Percentiles rank a stretch among this genome's conserved stretches.
phyloP scores from a whole-genome alignment of 2,329 filamentous ascomycete genomes.

The Coleophoma eucalyptorum region DNA sequence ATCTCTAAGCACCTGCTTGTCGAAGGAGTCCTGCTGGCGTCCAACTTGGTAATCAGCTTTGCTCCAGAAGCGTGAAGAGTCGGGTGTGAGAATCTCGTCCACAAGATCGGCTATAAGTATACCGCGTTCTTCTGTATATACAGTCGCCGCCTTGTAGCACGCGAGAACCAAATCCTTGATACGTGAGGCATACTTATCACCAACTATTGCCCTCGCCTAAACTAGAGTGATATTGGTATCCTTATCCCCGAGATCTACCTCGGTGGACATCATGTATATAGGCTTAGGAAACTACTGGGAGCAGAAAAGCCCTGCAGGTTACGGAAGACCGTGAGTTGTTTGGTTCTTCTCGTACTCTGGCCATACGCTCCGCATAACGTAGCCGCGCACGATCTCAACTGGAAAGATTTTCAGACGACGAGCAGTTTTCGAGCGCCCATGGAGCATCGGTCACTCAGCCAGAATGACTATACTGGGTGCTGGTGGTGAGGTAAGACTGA shows the following conservation, averaged over 20 bases:
- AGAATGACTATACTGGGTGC: constrained; percentile 25
- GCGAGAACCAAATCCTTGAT: constrained; percentile 56
- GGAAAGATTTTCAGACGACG: constrained; percentile 60
- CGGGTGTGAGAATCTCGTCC: constrained; percentile 74
- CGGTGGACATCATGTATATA: constrained; percentile 65
- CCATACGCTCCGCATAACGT: constrained; percentile 72
- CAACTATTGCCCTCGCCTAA: constrained; percentile 42
- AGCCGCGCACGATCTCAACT: constrained; percentile 69
- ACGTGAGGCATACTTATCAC: constrained; percentile 51
- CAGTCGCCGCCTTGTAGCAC: constrained; percentile 53
- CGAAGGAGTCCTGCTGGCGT: constrained; percentile 75
- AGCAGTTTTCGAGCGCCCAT: constrained; percentile 62
- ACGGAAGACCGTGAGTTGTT: constrained; percentile 61
- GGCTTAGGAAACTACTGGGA: constrained; percentile 57
- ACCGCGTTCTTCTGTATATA: constrained; percentile 52
- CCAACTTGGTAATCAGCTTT: constrained; percentile 69
- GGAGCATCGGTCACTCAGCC: constrained; percentile 34
- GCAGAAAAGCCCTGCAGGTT: constrained; percentile 55
- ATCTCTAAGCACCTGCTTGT: constrained; percentile 82
- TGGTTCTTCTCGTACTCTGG: constrained; percentile 60
- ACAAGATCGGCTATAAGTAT: constrained; percentile 71
- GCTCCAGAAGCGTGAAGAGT: constrained; percentile 85
- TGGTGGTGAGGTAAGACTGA: constrained; percentile 52
- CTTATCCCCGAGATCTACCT: constrained; percentile 62
- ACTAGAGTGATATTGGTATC: constrained; percentile 68